Conservation (phyloP, 2,329 filamentous ascomycete genomes). For the Paraphaeosphaeria minitans region DNA sequence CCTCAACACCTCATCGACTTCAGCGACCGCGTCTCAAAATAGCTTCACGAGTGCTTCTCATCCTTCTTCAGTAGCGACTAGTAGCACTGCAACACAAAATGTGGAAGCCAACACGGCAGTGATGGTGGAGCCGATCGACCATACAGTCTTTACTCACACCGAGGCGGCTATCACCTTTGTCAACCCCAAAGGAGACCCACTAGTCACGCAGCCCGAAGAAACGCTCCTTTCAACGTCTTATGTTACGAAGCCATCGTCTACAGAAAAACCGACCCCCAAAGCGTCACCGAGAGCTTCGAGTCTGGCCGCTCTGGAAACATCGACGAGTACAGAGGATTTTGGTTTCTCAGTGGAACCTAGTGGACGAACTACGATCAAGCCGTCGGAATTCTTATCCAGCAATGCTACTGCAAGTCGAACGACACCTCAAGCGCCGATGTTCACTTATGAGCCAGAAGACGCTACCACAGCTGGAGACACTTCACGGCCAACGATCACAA, state of each 20-base stretch:
- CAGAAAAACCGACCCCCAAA: conserved; percentile 20
- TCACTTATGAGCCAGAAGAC: conserved; percentile 12
- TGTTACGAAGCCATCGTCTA: conserved; percentile 31
- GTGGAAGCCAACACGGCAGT: conserved; percentile 41
- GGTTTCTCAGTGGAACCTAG: neutral
- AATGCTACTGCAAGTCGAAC: neutral
- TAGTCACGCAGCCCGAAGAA: conserved; percentile 35
- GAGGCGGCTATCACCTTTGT: conserved; percentile 41
- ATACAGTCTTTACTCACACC: conserved; percentile 32
- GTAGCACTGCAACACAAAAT: conserved; percentile 14
- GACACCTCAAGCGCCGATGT: conserved; percentile 5
- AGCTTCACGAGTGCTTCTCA: conserved; percentile 4
- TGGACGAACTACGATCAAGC: conserved; percentile 9
- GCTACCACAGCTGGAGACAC: neutral
- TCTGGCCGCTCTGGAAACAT: conserved; percentile 15
- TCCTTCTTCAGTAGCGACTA: neutral
- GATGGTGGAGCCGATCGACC: conserved; percentile 40
- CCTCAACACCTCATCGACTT: conserved; percentile 30
- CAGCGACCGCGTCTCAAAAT: conserved; percentile 2
- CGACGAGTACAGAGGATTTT: neutral
- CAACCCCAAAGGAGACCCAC: conserved; percentile 36
- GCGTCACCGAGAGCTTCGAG: conserved; percentile 22
- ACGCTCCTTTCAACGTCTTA: conserved; percentile 39
- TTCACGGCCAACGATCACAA: conserved; percentile 1
- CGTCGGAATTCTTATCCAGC: neutral